These are phyloP conservation scores for Cylindrodendrum hubeiense DNA, from an alignment of 2,329 filamentous ascomycete genomes.

Conservation along the genomic window DNA sequence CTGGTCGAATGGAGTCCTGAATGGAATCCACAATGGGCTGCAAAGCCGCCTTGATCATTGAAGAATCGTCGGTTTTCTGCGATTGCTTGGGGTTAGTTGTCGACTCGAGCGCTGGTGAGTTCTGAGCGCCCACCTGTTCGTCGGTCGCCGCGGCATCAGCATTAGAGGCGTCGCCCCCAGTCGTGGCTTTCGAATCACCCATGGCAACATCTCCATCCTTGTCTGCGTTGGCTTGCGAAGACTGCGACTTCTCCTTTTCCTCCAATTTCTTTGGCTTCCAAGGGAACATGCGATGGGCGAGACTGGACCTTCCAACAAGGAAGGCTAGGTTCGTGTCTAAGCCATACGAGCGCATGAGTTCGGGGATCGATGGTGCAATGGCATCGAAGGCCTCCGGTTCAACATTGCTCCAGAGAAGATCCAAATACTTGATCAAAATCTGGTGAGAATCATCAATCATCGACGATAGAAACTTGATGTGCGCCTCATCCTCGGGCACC, in stretches of 20 bases:
- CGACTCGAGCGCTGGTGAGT: conserved; percentile 23
- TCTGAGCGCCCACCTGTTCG: conserved; percentile 48
- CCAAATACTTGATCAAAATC: conserved; percentile 88
- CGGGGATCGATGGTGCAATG: conserved; percentile 79
- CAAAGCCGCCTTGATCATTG: conserved; percentile 58
- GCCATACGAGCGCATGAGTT: conserved; percentile 82
- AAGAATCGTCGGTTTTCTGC: conserved; percentile 52
- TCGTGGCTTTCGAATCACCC: conserved; percentile 51
- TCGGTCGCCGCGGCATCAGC: conserved; percentile 44
- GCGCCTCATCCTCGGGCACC: conserved; percentile 76
- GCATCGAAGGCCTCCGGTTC: conserved; percentile 81
- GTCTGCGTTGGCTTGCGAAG: conserved; percentile 52
- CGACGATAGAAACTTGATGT: conserved; percentile 89
- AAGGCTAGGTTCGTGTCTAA: conserved; percentile 87
- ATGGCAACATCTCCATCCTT: conserved; percentile 71
- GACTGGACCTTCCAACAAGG: conserved; percentile 81
- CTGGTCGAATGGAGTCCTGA: conserved; percentile 68
- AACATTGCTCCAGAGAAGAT: conserved; percentile 86
- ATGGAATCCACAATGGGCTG: conserved; percentile 80
- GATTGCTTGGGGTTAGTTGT: conserved; percentile 39
- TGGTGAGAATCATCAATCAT: conserved; percentile 92
- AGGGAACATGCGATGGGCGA: conserved; percentile 73
- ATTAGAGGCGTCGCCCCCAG: conserved; percentile 43
- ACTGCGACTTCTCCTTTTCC: conserved; percentile 42
- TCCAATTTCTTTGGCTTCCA: conserved; percentile 53